These are phyloP conservation scores for Debaryomyces prosopidis DNA, from an alignment of 805 yeast genomes.

Conservation along the genomic window DNA sequence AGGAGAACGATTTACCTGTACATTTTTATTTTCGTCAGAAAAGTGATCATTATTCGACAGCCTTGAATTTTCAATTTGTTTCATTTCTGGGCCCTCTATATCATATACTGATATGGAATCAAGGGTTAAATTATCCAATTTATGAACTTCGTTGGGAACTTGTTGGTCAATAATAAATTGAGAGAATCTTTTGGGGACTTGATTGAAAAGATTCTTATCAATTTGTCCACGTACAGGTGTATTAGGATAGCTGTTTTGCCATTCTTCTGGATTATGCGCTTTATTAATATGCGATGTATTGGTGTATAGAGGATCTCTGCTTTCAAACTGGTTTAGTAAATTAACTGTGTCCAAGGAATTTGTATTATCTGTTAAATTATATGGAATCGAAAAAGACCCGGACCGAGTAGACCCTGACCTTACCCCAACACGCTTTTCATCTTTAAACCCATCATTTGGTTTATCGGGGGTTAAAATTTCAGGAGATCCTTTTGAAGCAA, in stretches of 20 bases:
- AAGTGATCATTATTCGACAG: not conserved
- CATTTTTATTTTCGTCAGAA: not conserved
- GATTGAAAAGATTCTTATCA: constrained; percentile 21
- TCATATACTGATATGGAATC: constrained; percentile 3
- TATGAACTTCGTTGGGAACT: constrained; percentile 17
- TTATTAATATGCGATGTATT: constrained; percentile 24
- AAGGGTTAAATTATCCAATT: constrained; percentile 19
- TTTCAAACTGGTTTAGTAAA: constrained; percentile 12
- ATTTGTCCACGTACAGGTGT: not conserved
- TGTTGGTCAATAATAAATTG: constrained; percentile 40
- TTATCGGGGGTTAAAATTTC: not conserved
- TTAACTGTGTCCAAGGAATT: constrained; percentile 28
- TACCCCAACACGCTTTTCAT: constrained; percentile 12
- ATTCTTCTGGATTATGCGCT: not conserved
- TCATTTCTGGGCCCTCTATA: not conserved
- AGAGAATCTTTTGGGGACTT: constrained; percentile 42
- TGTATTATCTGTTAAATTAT: constrained; percentile 6
- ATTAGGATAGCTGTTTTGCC: not conserved
- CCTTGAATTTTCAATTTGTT: not conserved
- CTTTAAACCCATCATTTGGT: not conserved
- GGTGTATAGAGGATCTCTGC: constrained; percentile 19
- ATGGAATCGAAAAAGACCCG: constrained; percentile 28
- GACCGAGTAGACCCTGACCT: constrained; percentile 27
- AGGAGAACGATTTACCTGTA: not conserved
- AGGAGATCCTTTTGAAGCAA: not conserved